Percentiles rank a stretch among this genome's conserved stretches.
phyloP scores from a whole-genome alignment of 495 filamentous ascomycete species.

The Talaromyces nanjingensis region DNA sequence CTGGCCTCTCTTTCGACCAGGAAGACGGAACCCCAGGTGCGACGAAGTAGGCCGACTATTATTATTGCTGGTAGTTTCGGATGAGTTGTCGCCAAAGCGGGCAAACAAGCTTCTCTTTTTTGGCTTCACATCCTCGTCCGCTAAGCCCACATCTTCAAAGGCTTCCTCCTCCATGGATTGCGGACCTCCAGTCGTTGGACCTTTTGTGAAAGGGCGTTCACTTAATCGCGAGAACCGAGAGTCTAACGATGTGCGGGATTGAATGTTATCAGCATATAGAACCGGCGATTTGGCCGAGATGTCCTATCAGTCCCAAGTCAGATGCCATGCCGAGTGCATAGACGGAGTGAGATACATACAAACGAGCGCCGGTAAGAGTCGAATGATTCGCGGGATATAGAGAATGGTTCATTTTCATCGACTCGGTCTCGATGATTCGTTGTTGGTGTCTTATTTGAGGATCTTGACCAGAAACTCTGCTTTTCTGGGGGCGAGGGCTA shows the following conservation, averaged over 20 bases:
- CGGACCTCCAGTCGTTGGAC: conserved; percentile 41
- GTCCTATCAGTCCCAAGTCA: conserved; percentile 51
- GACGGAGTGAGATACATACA: conserved; percentile 44
- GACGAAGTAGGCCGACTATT: conserved; percentile 43
- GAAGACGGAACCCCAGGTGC: conserved; percentile 56
- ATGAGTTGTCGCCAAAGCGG: conserved; percentile 64
- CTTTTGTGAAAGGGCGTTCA: conserved; percentile 44
- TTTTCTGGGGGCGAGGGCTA: conserved; percentile 89
- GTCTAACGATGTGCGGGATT: conserved; percentile 73
- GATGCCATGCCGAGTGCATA: conserved; percentile 1
- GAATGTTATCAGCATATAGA: conserved; percentile 44
- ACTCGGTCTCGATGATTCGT: conserved; percentile 66
- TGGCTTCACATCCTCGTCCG: conserved; percentile 59
- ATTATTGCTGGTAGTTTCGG: conserved; percentile 30
- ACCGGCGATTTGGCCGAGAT: conserved; percentile 86
- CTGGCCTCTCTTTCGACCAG: conserved; percentile 66
- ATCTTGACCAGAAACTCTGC: conserved; percentile 74
- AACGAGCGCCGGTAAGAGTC: conserved; percentile 97
- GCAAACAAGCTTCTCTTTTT: conserved; percentile 83
- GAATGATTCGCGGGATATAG: conserved; percentile 95
- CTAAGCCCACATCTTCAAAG: conserved; percentile 88
- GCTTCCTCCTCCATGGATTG: conserved; percentile 61
- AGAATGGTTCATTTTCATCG: conserved; percentile 85
- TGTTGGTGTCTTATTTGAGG: conserved; percentile 57
- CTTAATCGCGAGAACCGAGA: conserved; percentile 52